Conservation (phyloP, 768 basidiomycete genomes). For the Hypholoma fasciculare region DNA sequence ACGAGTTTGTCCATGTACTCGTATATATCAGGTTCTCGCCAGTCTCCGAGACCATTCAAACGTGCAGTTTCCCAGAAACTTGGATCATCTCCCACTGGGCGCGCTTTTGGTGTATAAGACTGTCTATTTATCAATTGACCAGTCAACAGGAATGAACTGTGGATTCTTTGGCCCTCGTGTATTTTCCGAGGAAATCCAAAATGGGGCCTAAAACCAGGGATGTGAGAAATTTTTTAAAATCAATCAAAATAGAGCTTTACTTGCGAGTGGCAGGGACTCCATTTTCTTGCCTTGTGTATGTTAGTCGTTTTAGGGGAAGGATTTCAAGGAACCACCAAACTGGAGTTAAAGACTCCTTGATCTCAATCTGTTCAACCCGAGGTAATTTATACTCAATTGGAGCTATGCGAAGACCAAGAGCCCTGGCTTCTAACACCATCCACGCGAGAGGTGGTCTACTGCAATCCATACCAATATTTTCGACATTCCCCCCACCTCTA, state of each 20-base stretch:
- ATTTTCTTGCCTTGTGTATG: background rate
- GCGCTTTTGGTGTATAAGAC: slow-evolving; percentile 11
- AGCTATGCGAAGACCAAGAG: slow-evolving; percentile 12
- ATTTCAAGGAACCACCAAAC: slow-evolving; percentile 17
- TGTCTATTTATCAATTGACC: background rate
- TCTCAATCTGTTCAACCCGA: background rate
- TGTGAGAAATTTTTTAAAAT: too few species aligned
- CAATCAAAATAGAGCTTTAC: too few species aligned
- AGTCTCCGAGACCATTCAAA: too few species aligned
- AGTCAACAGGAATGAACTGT: background rate
- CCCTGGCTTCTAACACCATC: slow-evolving; percentile 24
- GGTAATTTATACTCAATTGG: slow-evolving; percentile 8
- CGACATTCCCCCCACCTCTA: background rate
- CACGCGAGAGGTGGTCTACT: slow-evolving; percentile 9
- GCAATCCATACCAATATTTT: background rate
- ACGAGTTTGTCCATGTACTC: too few species aligned
- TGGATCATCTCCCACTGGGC: background rate
- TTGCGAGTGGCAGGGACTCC: too few species aligned
- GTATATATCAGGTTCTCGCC: too few species aligned
- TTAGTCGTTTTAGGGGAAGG: slow-evolving; percentile 1
- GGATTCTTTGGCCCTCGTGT: background rate
- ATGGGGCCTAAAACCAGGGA: background rate
- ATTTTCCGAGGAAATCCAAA: background rate
- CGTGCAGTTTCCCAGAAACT: too few species aligned
- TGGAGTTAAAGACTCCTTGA: slow-evolving; percentile 17